Percentiles rank a stretch among this genome's conserved stretches.
These are phyloP conservation scores for Capsicum chinense DNA, from an alignment of 257 asterid species.

Conservation along the genomic window DNA sequence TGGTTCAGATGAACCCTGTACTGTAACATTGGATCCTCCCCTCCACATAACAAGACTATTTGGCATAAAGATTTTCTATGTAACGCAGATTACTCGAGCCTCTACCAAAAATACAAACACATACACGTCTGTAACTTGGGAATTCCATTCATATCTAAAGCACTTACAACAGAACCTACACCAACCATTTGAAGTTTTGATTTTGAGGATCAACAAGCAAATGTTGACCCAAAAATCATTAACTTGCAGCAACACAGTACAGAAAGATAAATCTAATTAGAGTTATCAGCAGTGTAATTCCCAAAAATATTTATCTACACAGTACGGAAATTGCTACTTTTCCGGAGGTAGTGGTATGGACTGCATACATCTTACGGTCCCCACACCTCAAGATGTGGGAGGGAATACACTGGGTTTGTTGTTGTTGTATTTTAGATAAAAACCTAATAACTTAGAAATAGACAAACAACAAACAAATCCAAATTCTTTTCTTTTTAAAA, in stretches of 20 bases:
- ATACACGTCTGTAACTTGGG: background rate
- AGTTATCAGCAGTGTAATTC: background rate
- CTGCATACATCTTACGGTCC: no score
- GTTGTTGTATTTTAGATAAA: no score
- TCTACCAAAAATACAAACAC: background rate
- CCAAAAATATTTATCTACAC: background rate
- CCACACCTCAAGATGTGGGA: no score
- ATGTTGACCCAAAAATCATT: background rate
- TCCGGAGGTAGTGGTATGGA: no score
- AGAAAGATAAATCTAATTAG: background rate
- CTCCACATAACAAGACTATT: constrained; percentile 15
- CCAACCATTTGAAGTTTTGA: no score
- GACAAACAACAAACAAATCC: background rate
- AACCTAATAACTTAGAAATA: no score
- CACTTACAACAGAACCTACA: no score
- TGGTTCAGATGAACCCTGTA: background rate
- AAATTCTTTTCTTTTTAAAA: background rate
- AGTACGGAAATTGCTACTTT: no score
- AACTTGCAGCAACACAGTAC: background rate
- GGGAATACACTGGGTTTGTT: no score
- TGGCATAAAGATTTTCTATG: background rate
- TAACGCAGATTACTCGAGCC: background rate
- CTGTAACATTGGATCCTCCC: background rate
- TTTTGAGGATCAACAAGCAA: background rate
- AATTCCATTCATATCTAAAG: no score